These are phyloP conservation scores for Fraxinus angustifolia DNA, from an alignment of 305 asterid genomes.

Conservation along the genomic window DNA sequence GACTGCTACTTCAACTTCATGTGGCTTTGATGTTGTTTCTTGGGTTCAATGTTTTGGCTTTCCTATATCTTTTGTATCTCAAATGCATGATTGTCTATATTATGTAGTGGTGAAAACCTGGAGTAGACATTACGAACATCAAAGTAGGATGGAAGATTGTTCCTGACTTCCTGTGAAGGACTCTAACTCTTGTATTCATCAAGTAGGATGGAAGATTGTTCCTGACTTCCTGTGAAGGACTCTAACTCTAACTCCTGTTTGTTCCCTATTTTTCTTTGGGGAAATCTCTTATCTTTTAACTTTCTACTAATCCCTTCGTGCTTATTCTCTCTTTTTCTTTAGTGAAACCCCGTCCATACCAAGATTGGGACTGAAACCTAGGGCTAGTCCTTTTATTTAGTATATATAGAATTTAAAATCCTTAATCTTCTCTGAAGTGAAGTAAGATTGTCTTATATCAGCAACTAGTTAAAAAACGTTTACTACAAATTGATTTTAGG, in stretches of 20 bases:
- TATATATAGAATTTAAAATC: not conserved
- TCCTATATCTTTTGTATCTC: not conserved
- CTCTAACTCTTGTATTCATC: not conserved
- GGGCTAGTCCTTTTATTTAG: not conserved
- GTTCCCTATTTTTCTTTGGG: not conserved
- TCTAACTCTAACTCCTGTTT: not conserved
- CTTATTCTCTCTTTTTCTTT: not conserved
- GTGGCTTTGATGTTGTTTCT: conserved; percentile 8
- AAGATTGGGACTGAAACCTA: not conserved
- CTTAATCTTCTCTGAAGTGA: not conserved
- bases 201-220: not conserved
- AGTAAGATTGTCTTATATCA: not conserved
- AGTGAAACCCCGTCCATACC: not conserved
- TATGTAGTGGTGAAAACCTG: not conserved
- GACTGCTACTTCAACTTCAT: conserved; percentile 1
- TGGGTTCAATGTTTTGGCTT: not conserved
- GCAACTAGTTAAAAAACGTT: not conserved
- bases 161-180: not conserved
- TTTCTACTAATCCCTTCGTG: not conserved
- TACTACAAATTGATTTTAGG: not conserved
- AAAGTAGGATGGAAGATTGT: not conserved
- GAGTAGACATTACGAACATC: not conserved
- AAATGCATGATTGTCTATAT: not conserved
- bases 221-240: too few relatives aligned
- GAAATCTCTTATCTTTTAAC: not conserved